Evolutionary conservation across 306 rosid species (phyloP).

Genomic region (Prunus mira): DNA sequence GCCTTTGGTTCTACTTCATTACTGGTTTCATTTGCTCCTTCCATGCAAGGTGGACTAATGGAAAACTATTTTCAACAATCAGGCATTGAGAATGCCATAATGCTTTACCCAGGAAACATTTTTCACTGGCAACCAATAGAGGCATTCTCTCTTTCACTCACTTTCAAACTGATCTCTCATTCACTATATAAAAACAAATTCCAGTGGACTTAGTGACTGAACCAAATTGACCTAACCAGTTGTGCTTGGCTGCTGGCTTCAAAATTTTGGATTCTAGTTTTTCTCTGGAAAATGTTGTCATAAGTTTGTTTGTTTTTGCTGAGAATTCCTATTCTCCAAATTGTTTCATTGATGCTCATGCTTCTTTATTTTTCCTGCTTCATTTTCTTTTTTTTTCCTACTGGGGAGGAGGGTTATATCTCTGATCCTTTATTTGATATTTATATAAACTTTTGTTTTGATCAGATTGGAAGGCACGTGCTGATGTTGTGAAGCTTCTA

Average conservation of each 20-base stretch:
- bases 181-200: not conserved
- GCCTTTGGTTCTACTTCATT: constrained; percentile 13
- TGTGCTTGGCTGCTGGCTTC: not conserved
- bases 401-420: not conserved
- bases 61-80: not conserved
- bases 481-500: constrained; percentile 85
- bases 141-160: not conserved
- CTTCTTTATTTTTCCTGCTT: not conserved
- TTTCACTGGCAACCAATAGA: not conserved
- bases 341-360: not conserved
- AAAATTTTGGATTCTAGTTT: not conserved
- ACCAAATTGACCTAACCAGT: not conserved
- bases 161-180: no score
- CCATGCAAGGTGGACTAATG: not conserved
- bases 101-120: not conserved
- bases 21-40: constrained; percentile 22
- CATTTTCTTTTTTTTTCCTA: not conserved
- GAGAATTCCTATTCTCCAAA: not conserved
- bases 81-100: constrained; percentile 5
- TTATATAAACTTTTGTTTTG: constrained; percentile 22
- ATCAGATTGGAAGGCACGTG: constrained; percentile 93
- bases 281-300: not conserved
- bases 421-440: constrained; percentile 10
- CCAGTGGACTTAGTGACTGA: not conserved
- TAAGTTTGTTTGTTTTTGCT: not conserved